These are phyloP conservation scores for Epichloe coenophiala DNA, from an alignment of 2,329 filamentous ascomycete species.

Conservation along the genomic window DNA sequence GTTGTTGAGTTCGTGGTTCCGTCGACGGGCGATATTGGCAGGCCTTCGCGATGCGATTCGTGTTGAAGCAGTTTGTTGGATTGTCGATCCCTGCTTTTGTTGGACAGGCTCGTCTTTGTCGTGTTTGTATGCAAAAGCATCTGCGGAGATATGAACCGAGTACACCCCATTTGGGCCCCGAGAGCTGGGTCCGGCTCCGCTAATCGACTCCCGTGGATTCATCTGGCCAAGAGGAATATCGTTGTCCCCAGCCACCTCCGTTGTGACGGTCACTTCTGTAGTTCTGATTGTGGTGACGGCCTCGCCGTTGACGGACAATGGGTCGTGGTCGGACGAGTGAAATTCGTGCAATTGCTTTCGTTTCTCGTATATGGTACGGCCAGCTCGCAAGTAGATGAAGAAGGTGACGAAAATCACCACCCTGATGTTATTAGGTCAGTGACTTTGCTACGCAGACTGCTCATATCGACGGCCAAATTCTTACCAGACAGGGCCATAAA, in stretches of 20 bases:
- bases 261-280: slow-evolving; percentile 51
- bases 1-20: slow-evolving; percentile 40
- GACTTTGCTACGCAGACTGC: neutral
- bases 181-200: slow-evolving; percentile 3
- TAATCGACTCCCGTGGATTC: slow-evolving; percentile 8
- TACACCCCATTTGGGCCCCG: slow-evolving; percentile 22
- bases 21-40: slow-evolving; percentile 19
- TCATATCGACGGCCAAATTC: neutral
- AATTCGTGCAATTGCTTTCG: slow-evolving; percentile 47
- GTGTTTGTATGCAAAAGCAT: neutral
- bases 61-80: slow-evolving; percentile 7
- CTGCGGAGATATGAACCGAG: slow-evolving; percentile 37
- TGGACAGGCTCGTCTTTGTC: slow-evolving; percentile 13
- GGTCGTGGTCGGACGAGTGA: slow-evolving; percentile 31
- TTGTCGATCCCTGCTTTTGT: slow-evolving; percentile 15
- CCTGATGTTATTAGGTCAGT: slow-evolving; percentile 24
- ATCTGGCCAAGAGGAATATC: slow-evolving; percentile 15
- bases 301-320: slow-evolving; percentile 26
- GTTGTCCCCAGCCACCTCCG: slow-evolving; percentile 23
- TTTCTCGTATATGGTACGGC: slow-evolving; percentile 53
- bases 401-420: slow-evolving; percentile 47
- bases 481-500: slow-evolving; percentile 61
- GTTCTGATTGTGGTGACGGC: slow-evolving; percentile 38
- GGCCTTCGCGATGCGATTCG: slow-evolving; percentile 9
- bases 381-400: slow-evolving; percentile 53